phyloP scores from a whole-genome alignment of 2,329 filamentous ascomycete genomes.

The Shiraia bambusicola region DNA sequence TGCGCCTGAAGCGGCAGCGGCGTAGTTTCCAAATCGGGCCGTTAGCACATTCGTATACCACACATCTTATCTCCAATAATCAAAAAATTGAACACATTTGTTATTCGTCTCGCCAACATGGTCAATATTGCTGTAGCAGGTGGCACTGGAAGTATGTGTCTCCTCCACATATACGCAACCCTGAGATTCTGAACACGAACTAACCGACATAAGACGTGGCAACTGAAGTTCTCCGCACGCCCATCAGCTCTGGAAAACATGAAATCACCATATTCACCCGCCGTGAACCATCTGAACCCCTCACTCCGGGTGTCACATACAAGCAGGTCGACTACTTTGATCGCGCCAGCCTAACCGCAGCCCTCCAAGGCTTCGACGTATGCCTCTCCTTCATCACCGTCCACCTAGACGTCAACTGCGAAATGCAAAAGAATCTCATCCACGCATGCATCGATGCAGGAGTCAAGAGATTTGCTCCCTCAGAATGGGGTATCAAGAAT shows the following conservation, averaged over 20 bases:
- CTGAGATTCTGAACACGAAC: neutral
- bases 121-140: slow-evolving; percentile 41
- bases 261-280: slow-evolving; percentile 56
- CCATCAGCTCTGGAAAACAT: slow-evolving; percentile 54
- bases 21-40: too few species aligned
- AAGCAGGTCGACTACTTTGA: slow-evolving; percentile 50
- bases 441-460: slow-evolving; percentile 33
- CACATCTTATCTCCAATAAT: too few species aligned
- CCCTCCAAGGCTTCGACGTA: slow-evolving; percentile 53
- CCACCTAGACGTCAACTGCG: slow-evolving; percentile 26
- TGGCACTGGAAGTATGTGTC: slow-evolving; percentile 39
- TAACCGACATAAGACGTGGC: slow-evolving; percentile 51
- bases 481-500: slow-evolving; percentile 35
- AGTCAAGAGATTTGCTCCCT: slow-evolving; percentile 34
- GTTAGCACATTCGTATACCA: too few species aligned
- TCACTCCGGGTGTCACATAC: slow-evolving; percentile 42
- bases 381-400: slow-evolving; percentile 47
- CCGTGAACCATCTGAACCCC: slow-evolving; percentile 23
- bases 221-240: slow-evolving; percentile 54
- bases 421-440: slow-evolving; percentile 35
- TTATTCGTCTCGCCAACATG: slow-evolving; percentile 18
- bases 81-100: neutral
- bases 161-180: neutral
- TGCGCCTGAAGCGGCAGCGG: too few species aligned
- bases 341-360: slow-evolving; percentile 38